A percentile compares a stretch with the other conserved stretches of the same genome.
Conservation (phyloP, 805 yeast genomes). For the Cyberlindnera amylophila region DNA sequence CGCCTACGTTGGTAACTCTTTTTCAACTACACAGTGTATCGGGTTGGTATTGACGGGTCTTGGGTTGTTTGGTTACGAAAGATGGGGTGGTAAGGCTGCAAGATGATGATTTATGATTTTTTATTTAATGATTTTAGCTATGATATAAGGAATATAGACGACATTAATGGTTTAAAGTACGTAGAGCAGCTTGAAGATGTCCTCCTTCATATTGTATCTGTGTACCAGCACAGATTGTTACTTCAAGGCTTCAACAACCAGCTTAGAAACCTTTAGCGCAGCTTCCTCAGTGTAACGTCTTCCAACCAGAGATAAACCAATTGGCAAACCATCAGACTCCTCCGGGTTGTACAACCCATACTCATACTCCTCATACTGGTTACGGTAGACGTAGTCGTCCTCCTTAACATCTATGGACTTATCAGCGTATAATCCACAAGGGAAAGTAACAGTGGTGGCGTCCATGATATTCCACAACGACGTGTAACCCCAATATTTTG, state of each 20-base stretch:
- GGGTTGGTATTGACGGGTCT: slow-evolving; percentile 50
- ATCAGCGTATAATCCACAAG: slow-evolving; percentile 44
- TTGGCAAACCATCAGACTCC: slow-evolving; percentile 51
- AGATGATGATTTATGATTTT: too few species aligned
- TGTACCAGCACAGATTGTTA: too few species aligned
- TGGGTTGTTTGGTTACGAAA: slow-evolving; percentile 62
- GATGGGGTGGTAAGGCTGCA: slow-evolving; percentile 39
- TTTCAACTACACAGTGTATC: slow-evolving; percentile 41
- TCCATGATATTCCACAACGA: slow-evolving; percentile 69
- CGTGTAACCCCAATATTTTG: slow-evolving; percentile 79
- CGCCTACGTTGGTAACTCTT: slow-evolving; percentile 48
- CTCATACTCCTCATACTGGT: slow-evolving; percentile 31
- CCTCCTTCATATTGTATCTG: too few species aligned
- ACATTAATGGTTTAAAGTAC: too few species aligned
- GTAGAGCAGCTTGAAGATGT: too few species aligned
- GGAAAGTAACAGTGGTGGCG: slow-evolving; percentile 60
- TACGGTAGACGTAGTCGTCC: slow-evolving; percentile 13
- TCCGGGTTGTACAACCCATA: slow-evolving; percentile 33
- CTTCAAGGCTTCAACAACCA: too few species aligned
- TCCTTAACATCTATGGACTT: slow-evolving; percentile 45
- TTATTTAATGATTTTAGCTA: too few species aligned
- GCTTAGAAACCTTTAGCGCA: too few species aligned
- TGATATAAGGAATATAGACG: too few species aligned
- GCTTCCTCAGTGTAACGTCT: slow-evolving; percentile 47
- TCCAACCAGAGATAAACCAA: slow-evolving; percentile 46